Evolutionary conservation across 805 yeast genomes (phyloP).

Genomic region (Metschnikowia rubicola): DNA sequence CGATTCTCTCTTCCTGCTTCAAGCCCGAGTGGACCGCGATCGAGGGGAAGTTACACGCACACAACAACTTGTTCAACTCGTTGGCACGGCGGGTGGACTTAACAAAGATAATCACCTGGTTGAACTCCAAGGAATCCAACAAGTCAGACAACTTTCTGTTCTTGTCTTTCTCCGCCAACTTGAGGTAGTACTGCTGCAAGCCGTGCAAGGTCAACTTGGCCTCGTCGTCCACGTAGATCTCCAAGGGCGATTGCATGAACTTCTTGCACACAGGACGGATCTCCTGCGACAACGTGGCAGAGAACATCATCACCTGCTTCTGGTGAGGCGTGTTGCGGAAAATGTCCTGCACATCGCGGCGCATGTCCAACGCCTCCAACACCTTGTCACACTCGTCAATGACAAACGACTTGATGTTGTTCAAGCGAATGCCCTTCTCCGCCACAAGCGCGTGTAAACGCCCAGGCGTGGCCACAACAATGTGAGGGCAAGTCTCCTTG

Average conservation of each 20-base stretch:
- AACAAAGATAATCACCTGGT: conserved; percentile 96
- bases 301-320: conserved; percentile 99
- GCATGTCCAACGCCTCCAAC: conserved; percentile 86
- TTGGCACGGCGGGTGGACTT: conserved; percentile 88
- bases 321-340: conserved; percentile 97
- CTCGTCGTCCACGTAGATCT: conserved; percentile 96
- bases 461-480: conserved; percentile 98
- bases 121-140: conserved; percentile 91
- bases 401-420: conserved; percentile 89
- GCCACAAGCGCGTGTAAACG: conserved; percentile 91
- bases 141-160: conserved; percentile 89
- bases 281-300: conserved; percentile 92
- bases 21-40: conserved; percentile 94
- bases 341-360: conserved; percentile 97
- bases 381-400: conserved; percentile 99
- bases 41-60: conserved; percentile 93
- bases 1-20: conserved; percentile 97
- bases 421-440: conserved; percentile 82
- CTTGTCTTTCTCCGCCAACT: conserved; percentile 86
- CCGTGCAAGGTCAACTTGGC: conserved; percentile 97
- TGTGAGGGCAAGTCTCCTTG: conserved; percentile 93
- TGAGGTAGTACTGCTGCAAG: conserved; percentile 92
- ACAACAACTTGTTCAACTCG: conserved; percentile 82
- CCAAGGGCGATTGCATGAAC: conserved; percentile 97
- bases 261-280: conserved; percentile 96